Base-by-base conservation (phyloP, 768 basidiomycete genomes). In the Strobilomyces echinocephalus region DNA sequence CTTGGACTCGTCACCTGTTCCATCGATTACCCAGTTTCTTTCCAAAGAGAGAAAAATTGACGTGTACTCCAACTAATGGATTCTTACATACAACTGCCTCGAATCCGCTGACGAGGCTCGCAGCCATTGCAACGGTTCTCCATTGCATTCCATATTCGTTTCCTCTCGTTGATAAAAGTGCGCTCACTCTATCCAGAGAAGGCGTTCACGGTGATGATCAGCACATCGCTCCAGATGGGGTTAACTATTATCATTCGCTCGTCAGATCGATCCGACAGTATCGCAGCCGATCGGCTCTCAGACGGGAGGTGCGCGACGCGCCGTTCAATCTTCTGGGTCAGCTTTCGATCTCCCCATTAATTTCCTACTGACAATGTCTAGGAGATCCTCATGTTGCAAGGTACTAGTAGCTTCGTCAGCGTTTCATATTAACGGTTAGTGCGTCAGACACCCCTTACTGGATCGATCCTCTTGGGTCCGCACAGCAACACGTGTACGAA, bases 211-310 rank as follows among this genome's bases (percentile, higher is more conserved):
- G 40, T 36, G 56, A 57, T 58, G 58, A 58, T 60, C 60, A 57
- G 16, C 39, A 40, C 46, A 43, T 10, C 14, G 46, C 39, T 39
- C 55, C 52, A 5, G 40, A 55, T n/a, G 52, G 54, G 46, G 63
- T 47, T 56, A 48, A 21, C 46, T 46, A 51, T 50, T 26, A 39
- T 58, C 35, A n/a, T 30, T n/a, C 40, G 24, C 30, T 39, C 39
- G 15, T 26, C 33, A 51, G 39, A 64, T 61, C 53, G 50, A 59
- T 67, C 64, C 65, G 64, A 59, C 55, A 4, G 50, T 46, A 51
- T 56, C 64, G 65, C 49, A 45, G 44, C 51, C 50, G 48, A 30
- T 52, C 42, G 24, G 34, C 43, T 49, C 50, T 51, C 43, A 49
- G 44, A 49, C 47, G 35, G 41, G 33, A 47, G 44, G 20, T 30